A percentile compares a stretch with the other conserved stretches of the same genome.
phyloP scores from a whole-genome alignment of 2,329 filamentous ascomycete genomes.

The Elsinoe batatas region DNA sequence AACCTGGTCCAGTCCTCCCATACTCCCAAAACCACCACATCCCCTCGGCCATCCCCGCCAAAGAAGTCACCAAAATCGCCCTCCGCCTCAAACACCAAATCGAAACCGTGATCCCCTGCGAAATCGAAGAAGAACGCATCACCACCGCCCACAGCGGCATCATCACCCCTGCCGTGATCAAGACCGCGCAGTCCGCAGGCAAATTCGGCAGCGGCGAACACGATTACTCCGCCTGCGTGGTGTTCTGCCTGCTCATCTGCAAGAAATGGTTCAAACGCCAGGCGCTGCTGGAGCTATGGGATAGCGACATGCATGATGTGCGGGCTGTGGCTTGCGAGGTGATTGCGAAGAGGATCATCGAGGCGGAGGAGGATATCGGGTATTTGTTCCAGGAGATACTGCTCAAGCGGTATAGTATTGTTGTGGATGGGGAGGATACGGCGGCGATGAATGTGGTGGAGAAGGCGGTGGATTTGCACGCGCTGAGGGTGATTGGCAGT shows the following conservation, averaged over 20 bases:
- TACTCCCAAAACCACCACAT: constrained; percentile 48
- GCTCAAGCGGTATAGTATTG: constrained; percentile 77
- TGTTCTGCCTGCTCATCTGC: constrained; percentile 70
- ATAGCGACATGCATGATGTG: constrained; percentile 71
- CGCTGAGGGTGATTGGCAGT: constrained; percentile 76
- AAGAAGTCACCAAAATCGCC: constrained; percentile 79
- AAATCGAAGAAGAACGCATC: constrained; percentile 66
- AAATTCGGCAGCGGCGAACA: constrained; percentile 22
- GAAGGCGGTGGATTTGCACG: constrained; percentile 85
- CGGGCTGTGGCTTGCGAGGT: constrained; percentile 80
- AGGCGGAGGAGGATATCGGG: constrained; percentile 65
- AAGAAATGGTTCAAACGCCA: constrained; percentile 72
- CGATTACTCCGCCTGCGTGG: constrained; percentile 67
- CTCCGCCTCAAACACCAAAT: constrained; percentile 84
- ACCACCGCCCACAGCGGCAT: constrained; percentile 74
- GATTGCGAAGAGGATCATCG: constrained; percentile 80
- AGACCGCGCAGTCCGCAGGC: constrained; percentile 73
- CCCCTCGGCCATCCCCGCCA: constrained; percentile 59
- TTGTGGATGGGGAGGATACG: constrained; percentile 62
- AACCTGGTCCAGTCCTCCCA: constrained; percentile 50
- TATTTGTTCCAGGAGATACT: constrained; percentile 75
- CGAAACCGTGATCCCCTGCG: constrained; percentile 80
- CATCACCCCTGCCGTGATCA: constrained; percentile 69
- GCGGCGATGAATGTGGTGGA: constrained; percentile 80
- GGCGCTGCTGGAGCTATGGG: constrained; percentile 75